phyloP scores from a whole-genome alignment of 2,329 filamentous ascomycete genomes.

The Cordyceps farinosa region DNA sequence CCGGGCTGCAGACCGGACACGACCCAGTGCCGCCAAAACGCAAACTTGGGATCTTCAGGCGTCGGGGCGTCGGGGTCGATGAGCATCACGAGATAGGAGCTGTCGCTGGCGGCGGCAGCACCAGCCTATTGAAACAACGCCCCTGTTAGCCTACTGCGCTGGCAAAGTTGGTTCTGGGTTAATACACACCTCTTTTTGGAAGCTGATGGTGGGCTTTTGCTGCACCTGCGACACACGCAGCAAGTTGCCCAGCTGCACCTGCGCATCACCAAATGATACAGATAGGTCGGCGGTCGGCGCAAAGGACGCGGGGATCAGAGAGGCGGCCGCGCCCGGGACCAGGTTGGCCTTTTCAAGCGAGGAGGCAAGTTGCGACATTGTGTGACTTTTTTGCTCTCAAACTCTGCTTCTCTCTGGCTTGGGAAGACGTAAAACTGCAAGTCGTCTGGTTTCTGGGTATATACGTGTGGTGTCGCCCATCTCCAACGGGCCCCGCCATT shows the following conservation, averaged over 20 bases:
- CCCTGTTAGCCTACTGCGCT: too few relatives aligned
- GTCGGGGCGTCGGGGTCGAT: conserved; percentile 54
- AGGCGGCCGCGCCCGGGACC: conserved; percentile 38
- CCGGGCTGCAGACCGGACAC: conserved; percentile 39
- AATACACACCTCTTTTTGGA: conserved; percentile 30
- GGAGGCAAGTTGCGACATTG: conserved; percentile 22
- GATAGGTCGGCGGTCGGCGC: conserved; percentile 38
- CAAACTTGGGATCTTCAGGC: conserved; percentile 51
- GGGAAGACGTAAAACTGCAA: too few relatives aligned
- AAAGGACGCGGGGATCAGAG: conserved; percentile 41
- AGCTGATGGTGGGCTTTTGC: conserved; percentile 36
- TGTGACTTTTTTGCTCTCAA: too few relatives aligned
- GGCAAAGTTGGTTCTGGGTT: too few relatives aligned
- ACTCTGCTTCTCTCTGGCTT: too few relatives aligned
- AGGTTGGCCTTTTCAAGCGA: conserved; percentile 38
- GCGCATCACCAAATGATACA: conserved; percentile 35
- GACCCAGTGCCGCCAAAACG: conserved; percentile 55
- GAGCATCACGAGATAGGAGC: conserved; percentile 45
- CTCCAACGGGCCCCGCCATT: background rate
- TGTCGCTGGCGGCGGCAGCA: conserved; percentile 22
- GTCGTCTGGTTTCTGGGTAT: too few relatives aligned
- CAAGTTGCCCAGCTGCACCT: conserved; percentile 36
- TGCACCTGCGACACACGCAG: conserved; percentile 36
- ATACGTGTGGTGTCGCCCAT: too few relatives aligned
- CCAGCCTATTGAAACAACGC: conserved; percentile 21